Base-by-base conservation (phyloP, 202 grass and related monocot species). In the Zoysia matrella region DNA sequence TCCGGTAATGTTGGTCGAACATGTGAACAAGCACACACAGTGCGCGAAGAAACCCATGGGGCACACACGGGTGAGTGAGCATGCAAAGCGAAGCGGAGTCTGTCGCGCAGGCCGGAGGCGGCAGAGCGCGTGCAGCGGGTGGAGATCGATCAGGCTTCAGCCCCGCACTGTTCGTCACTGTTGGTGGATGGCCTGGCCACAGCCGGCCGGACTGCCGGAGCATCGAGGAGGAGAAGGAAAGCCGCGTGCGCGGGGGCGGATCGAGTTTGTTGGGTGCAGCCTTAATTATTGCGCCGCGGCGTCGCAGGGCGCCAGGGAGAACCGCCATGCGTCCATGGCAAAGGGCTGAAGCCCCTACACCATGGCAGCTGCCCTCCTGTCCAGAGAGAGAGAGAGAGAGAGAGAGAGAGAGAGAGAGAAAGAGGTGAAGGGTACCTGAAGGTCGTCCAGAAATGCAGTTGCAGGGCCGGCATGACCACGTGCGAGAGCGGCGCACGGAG, bases 401-500 rank as follows among this genome's bases (percentile, higher is more conserved):
- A 49, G 8, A 9, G 47, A 44, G 60, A 14, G 11, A 2, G 22
- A 22, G 22, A 22, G 22, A 22, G 22, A 22, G 22, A 22, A 22
- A 22, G 22, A 22, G 22, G 22, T 22, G 22, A 22, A 22, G 22
- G 22, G 22, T 22, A 22, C 22, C 22, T 22, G 22, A 22, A 22
- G 22, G 22, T 22, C 22, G 22, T 47, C 52, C 71, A n/a, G 74
- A 40, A 3, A 66, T 57, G 65, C 76, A 56, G 76, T 15, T 10
- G 74, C 70, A 67, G 78, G 39, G 79, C 58, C 52, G 68, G 87
- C 72, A 73, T 71, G 66, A 72, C 76, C 83, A 89, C 91, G 84
- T 92, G 86, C 86, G 83, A 67, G 80, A 83, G 84, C 90, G 72
- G 87, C 83, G 83, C 52, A 18, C 69, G 73, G 90, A 97, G 81